Base-by-base conservation (phyloP, 2,329 filamentous ascomycete species). In the Madurella fahalii region DNA sequence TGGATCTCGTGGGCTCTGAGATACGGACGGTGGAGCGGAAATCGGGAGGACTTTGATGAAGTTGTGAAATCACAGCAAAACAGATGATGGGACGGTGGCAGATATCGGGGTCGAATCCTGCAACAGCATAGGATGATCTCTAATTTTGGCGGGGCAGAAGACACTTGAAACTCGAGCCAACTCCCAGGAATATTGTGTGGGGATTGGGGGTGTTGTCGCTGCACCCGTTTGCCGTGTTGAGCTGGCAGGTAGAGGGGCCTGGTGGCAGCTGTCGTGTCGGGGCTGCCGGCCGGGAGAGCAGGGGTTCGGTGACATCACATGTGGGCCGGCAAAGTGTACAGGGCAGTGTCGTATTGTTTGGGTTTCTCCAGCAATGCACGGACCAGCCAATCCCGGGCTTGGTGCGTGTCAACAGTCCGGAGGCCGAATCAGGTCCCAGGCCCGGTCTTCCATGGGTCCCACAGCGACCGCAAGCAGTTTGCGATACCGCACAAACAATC, bases 281-380 rank as follows among this genome's bases (percentile, higher is more conserved):
- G 18, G 15, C 40, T 57, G 61, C 47, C 57, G 37, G 55, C 30
- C 20, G 49, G 34, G 34, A 31, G 37, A 31, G 44, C 48, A 56
- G 52, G 54, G 50, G 44, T 13, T 20, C 9, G 49, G 55, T 62
- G 60, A 62, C 61, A 59, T 62, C 55, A 58, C 55, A 39, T 25
- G 45, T 32, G 18, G n/a, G n/a, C n/a, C 7, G 4, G 25, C 25
- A 7, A 25, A 25, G 50, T n/a, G n/a, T n/a, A n/a, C n/a, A n/a
- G n/a, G n/a, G n/a, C n/a, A n/a, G n/a, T 31, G 25, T 11, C 34
- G 32, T 45, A 7, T 34, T 45, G 52, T 12, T 34, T 45, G 52
- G 42, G 61, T 63, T 63, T 58, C 61, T 63, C 25, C 50, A 56
- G 61, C 60, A 63, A 63, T 63, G 57, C 46, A 46, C 45, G 15